phyloP scores from a whole-genome alignment of 2,329 filamentous ascomycete species.

The Hymenoscyphus fraxineus region DNA sequence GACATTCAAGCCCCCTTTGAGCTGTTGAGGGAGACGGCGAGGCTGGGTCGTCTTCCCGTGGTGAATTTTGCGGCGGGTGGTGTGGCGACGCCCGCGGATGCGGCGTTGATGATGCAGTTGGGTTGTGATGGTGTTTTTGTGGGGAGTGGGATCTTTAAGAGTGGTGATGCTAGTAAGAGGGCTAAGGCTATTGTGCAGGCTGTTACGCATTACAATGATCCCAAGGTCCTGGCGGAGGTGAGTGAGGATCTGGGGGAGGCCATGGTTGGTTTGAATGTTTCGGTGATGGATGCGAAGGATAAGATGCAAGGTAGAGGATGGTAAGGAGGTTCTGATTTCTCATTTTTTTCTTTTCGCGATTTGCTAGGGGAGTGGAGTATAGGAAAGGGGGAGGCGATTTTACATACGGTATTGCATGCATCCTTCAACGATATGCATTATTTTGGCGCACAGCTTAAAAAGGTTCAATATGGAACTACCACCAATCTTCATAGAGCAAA shows the following conservation, averaged over 20 bases:
- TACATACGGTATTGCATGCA: neutral
- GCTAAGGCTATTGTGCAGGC: conserved; percentile 94
- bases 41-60: conserved; percentile 83
- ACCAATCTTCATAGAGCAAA: neutral
- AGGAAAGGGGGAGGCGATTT: neutral
- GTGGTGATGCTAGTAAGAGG: conserved; percentile 81
- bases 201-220: conserved; percentile 83
- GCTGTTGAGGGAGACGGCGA: conserved; percentile 80
- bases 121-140: conserved; percentile 98
- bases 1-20: conserved; percentile 75
- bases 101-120: conserved; percentile 98
- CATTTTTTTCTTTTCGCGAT: neutral
- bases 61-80: conserved; percentile 99
- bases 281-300: conserved; percentile 70
- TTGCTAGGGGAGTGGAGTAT: neutral
- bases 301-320: conserved; percentile 84
- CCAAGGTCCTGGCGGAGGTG: conserved; percentile 80
- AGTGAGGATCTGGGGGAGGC: conserved; percentile 91
- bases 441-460: conserved; percentile 4
- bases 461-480: conserved; percentile 11
- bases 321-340: conserved; percentile 50
- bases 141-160: conserved; percentile 96
- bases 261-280: conserved; percentile 93
- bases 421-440: conserved; percentile 3
- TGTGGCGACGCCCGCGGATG: conserved; percentile 97